phyloP scores from a whole-genome alignment of 2,329 filamentous ascomycete genomes.

The Hypomyces perniciosus region DNA sequence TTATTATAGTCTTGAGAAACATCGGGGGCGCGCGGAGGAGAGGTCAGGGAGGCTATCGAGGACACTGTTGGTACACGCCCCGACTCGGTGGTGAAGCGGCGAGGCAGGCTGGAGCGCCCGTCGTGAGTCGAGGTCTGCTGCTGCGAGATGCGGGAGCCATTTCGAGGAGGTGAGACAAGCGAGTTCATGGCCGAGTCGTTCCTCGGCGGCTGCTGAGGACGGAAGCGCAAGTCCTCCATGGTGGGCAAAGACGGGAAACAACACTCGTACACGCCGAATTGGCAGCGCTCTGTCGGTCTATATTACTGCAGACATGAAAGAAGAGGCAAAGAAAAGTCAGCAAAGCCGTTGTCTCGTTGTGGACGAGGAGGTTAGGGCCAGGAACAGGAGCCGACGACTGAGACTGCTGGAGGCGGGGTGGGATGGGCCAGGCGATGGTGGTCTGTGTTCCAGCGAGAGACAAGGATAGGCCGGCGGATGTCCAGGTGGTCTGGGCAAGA shows the following conservation, averaged over 20 bases:
- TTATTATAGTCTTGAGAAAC: conserved; percentile 42
- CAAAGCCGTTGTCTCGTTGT: conserved; percentile 14
- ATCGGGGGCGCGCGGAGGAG: conserved; percentile 43
- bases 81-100: conserved; percentile 91
- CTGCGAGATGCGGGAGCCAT: conserved; percentile 56
- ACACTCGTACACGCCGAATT: conserved; percentile 35
- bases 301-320: conserved; percentile 32
- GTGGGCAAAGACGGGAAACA: conserved; percentile 31
- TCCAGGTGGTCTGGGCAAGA: conserved; percentile 22
- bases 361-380: conserved; percentile 15
- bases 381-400: conserved; percentile 23
- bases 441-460: conserved; percentile 15
- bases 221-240: conserved; percentile 77
- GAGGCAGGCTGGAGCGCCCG: conserved; percentile 70
- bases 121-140: conserved; percentile 49
- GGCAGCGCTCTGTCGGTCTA: conserved; percentile 27
- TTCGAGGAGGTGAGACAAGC: conserved; percentile 68
- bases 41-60: conserved; percentile 43
- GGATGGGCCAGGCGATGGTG: conserved; percentile 10
- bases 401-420: conserved; percentile 27
- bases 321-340: conserved; percentile 26
- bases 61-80: conserved; percentile 72
- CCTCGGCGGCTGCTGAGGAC: conserved; percentile 68
- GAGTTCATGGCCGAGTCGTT: conserved; percentile 70
- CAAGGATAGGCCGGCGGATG: conserved; percentile 25